Evolutionary conservation across 352 stramenopile species (phyloP).

Genomic region (Thalassiosira hispida): DNA sequence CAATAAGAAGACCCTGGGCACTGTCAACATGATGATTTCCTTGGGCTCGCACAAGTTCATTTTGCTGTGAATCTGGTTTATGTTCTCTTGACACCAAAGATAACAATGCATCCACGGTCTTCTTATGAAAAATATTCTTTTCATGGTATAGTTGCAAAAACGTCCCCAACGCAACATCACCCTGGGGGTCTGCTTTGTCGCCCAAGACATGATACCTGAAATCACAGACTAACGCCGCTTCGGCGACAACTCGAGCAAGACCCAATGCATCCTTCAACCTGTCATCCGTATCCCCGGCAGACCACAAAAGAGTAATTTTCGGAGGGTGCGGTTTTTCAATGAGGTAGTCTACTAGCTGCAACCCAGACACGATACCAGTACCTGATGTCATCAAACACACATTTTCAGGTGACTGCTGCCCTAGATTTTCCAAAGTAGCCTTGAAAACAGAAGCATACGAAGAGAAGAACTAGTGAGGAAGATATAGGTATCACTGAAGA

Average conservation of each 20-base stretch:
- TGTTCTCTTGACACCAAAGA: conserved; percentile 7
- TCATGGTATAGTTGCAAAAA: neutral
- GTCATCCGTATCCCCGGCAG: neutral
- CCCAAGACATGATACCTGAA: neutral
- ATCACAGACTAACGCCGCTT: neutral
- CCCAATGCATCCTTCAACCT: neutral
- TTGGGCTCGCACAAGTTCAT: neutral
- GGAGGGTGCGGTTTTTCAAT: neutral
- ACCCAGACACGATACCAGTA: conserved; percentile 17
- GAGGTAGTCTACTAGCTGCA: conserved; percentile 35
- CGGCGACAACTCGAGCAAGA: neutral
- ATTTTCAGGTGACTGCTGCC: neutral
- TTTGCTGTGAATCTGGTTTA: neutral
- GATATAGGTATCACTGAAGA: no score
- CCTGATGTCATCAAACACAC: conserved; percentile 17
- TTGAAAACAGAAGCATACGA: no score
- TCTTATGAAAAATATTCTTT: conserved; percentile 3
- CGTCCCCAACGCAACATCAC: neutral
- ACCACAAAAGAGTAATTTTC: conserved; percentile 14
- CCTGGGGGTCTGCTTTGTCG: no score
- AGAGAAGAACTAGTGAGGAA: no score
- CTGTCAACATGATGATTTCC: neutral
- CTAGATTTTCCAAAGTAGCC: neutral
- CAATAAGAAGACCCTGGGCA: neutral
- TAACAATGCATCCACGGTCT: neutral